phyloP scores from a whole-genome alignment of 345 rosid species.

The Rubroshorea leprosula region DNA sequence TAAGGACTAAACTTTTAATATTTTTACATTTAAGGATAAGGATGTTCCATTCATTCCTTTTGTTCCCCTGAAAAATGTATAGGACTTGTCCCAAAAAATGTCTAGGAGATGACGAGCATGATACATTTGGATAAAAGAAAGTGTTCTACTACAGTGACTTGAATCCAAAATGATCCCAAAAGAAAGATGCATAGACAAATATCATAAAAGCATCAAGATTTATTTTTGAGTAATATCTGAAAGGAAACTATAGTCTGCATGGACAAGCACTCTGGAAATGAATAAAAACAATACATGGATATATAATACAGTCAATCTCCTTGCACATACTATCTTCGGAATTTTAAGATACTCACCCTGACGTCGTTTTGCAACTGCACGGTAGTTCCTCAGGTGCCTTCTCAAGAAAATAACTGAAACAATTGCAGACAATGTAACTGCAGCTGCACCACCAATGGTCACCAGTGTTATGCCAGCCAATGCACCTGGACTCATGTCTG shows the following conservation, averaged over 20 bases:
- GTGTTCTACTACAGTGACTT: not conserved
- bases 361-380: conserved; percentile 39
- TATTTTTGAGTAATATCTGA: no score
- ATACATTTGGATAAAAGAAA: no score
- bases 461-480: conserved; percentile 65
- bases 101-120: no score
- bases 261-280: not conserved
- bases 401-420: conserved; percentile 59
- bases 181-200: no score
- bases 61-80: no score
- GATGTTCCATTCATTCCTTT: no score
- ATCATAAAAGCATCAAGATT: no score
- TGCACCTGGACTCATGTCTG: conserved; percentile 56
- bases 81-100: no score
- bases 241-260: no score
- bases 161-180: not conserved
- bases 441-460: conserved; percentile 57
- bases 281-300: not conserved
- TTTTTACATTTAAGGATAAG: no score
- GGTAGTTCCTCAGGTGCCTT: conserved; percentile 34
- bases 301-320: not conserved
- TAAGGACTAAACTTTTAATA: no score
- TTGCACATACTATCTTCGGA: conserved; percentile 7
- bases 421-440: conserved; percentile 62
- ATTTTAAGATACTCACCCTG: conserved; percentile 42